These are phyloP conservation scores for Orbilia quercus DNA, from an alignment of 2,329 filamentous ascomycete genomes.

Conservation along the genomic window DNA sequence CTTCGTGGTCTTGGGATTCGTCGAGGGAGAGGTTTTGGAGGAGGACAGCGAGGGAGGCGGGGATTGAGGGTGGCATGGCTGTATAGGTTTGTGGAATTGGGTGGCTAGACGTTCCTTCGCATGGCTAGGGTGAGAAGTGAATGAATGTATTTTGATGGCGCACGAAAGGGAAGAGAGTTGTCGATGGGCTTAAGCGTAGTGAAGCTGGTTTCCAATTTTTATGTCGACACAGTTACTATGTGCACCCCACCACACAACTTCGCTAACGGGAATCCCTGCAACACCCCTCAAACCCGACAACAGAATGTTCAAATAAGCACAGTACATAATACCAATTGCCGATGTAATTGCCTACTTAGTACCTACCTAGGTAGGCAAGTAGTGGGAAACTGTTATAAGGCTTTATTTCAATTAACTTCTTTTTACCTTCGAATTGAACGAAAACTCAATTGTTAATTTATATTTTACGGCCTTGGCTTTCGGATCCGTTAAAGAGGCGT, in stretches of 20 bases:
- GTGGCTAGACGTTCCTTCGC: not conserved
- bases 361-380: too few species aligned
- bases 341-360: too few species aligned
- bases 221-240: constrained; percentile 12
- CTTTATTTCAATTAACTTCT: too few species aligned
- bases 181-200: constrained; percentile 3
- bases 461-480: too few species aligned
- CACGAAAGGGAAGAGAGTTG: not conserved
- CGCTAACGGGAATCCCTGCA: not conserved
- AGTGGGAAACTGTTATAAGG: too few species aligned
- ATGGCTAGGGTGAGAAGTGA: constrained; percentile 12
- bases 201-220: constrained; percentile 24
- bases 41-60: constrained; percentile 58
- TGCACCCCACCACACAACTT: constrained; percentile 29
- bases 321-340: too few species aligned
- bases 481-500: too few species aligned
- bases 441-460: too few species aligned
- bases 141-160: constrained; percentile 1
- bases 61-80: constrained; percentile 57
- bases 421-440: too few species aligned
- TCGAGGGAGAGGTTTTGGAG: constrained; percentile 58
- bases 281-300: not conserved
- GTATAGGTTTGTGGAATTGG: not conserved
- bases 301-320: too few species aligned
- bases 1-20: constrained; percentile 72